A percentile compares a stretch with the other conserved stretches of the same genome.
phyloP scores from a whole-genome alignment of 2,329 filamentous ascomycete genomes.

The Boeremia lycopersici region DNA sequence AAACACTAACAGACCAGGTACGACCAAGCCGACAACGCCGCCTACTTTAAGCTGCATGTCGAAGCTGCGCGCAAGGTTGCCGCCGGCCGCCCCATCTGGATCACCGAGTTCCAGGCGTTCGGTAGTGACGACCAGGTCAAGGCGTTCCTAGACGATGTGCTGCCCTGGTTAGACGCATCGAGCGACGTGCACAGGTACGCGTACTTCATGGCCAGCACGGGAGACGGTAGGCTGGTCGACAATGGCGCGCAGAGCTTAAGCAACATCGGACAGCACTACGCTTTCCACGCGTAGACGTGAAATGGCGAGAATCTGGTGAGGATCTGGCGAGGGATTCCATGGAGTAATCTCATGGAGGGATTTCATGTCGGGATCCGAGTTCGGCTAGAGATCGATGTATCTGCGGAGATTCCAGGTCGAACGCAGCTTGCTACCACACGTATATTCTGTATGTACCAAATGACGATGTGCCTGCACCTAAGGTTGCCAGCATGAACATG shows the following conservation, averaged over 20 bases:
- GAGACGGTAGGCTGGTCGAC: conserved; percentile 24
- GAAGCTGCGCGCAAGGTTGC: conserved; percentile 48
- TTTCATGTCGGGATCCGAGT: no score
- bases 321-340: no score
- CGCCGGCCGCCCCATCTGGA: conserved; percentile 54
- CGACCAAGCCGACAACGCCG: conserved; percentile 25
- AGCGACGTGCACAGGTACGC: conserved; percentile 41
- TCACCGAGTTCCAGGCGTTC: conserved; percentile 40
- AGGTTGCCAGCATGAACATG: no score
- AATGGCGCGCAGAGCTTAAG: conserved; percentile 20
- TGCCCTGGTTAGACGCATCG: conserved; percentile 42
- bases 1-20: conserved; percentile 23
- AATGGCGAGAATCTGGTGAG: no score
- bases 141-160: conserved; percentile 32
- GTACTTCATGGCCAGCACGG: conserved; percentile 29
- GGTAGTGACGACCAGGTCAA: conserved; percentile 28
- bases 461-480: no score
- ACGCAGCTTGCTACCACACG: no score
- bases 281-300: neutral
- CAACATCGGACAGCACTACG: conserved; percentile 23
- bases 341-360: no score
- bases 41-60: conserved; percentile 47
- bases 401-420: no score
- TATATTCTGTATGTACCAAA: no score
- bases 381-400: no score